Evolutionary conservation across 768 basidiomycete species (phyloP), one percentile per base, ranked within the genome.

Genomic region (Tulasnella sp.): DNA sequence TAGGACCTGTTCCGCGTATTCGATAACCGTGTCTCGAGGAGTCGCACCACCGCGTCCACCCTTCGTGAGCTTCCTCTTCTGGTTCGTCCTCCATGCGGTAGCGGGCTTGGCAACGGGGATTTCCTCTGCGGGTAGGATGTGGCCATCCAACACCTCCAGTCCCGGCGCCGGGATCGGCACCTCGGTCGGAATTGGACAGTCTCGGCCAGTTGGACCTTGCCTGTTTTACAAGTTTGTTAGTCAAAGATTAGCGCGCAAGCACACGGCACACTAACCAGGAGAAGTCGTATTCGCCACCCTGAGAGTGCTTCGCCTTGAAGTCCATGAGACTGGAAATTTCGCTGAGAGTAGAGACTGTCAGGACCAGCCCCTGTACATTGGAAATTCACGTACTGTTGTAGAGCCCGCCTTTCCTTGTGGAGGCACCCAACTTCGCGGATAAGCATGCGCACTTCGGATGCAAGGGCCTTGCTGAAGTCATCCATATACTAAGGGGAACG

Each of bases 221-320:
- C 52, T 59, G 52, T 59, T 59, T n/a, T n/a, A 22, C 44, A 19
- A n/a, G 16, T 36, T n/a, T 36, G 64, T 66, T 9, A 66, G 64
- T 66, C 67, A 16, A 3, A 32, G 77, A 80, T 75, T 41, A 88
- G 29, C 12, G n/a, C 62, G 64, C 42, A 17, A 26, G 26, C 67
- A 42, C 9, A 63, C 34, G 17, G 8, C 14, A 12, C 19, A 59
- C 77, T 16, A 39, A 77, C 92, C 92, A 94, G n/a, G 90, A 88
- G 8, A 89, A 85, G 76, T 92, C 89, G 77, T 90, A 94, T 78
- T 92, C 89, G 67, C 92, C 92, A 71, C 91, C 91, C n/a, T 91
- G 88, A 5, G 88, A 89, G 75, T 92, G 91, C 77, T 90, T 90
- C 44, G 90, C 84, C 78, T 86, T 88, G 83, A 89, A 83, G 75